A percentile compares a stretch with the other conserved stretches of the same genome.
Conservation (phyloP, 768 basidiomycete species). For the Inosperma sp. region DNA sequence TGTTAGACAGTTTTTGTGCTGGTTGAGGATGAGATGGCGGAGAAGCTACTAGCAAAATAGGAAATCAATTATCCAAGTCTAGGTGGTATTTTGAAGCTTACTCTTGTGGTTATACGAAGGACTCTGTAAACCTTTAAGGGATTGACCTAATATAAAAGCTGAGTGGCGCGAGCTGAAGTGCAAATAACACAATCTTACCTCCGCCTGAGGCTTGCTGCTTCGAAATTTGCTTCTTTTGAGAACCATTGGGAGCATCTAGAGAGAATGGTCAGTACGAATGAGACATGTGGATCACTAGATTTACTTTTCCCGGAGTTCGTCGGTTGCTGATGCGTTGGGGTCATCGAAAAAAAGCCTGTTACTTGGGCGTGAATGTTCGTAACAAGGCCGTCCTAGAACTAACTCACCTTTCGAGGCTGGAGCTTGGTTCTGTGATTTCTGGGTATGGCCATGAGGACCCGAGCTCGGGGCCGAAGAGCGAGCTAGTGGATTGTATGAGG, state of each 20-base stretch:
- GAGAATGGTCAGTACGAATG: neutral
- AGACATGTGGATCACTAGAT: neutral
- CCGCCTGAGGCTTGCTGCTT: neutral
- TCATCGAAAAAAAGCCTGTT: neutral
- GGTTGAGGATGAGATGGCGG: no score
- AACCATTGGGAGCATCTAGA: neutral
- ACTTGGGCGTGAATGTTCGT: neutral
- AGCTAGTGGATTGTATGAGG: neutral
- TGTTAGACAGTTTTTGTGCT: no score
- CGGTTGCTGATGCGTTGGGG: neutral
- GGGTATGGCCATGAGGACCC: neutral
- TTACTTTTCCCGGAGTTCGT: neutral
- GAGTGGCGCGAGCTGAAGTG: no score
- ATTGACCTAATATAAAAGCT: slow-evolving; percentile 10
- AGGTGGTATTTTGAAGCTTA: slow-evolving; percentile 12
- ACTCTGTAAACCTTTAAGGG: slow-evolving; percentile 10
- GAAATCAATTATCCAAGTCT: neutral
- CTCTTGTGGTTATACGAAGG: slow-evolving; percentile 16
- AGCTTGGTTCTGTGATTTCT: slow-evolving; percentile 1
- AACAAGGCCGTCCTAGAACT: neutral
- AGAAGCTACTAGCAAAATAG: neutral
- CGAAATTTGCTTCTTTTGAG: neutral
- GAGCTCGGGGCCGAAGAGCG: neutral
- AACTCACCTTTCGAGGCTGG: neutral
- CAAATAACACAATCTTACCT: neutral